Percentiles rank a stretch among this genome's conserved stretches.
Conservation (phyloP, 768 basidiomycete species). For the Suillus luteus region DNA sequence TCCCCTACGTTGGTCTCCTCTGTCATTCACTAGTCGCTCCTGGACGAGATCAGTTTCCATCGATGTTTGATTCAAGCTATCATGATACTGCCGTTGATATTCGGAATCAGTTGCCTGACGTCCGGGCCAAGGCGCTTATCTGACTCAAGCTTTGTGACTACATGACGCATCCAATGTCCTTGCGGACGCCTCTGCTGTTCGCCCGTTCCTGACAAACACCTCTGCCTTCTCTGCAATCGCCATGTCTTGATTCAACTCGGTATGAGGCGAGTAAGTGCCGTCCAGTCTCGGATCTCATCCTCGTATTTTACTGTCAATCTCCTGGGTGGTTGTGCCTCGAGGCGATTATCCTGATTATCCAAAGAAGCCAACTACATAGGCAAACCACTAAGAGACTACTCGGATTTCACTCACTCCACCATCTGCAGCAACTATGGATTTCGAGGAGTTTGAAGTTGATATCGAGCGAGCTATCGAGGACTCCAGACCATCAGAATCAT, state of each 20-base stretch:
- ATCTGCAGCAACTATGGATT: constrained; percentile 33
- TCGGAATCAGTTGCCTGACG: not conserved
- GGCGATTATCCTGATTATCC: constrained; percentile 5
- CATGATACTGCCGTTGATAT: not conserved
- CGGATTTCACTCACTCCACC: not conserved
- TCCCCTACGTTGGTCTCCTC: not conserved
- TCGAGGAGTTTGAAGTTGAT: constrained; percentile 39
- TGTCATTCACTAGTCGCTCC: not conserved
- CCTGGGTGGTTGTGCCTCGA: not conserved
- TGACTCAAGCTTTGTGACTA: not conserved
- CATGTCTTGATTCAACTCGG: constrained; percentile 43
- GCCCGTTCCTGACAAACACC: constrained; percentile 61
- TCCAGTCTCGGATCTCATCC: not conserved
- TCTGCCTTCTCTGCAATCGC: constrained; percentile 57
- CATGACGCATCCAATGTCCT: not conserved
- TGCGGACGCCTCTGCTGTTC: not conserved
- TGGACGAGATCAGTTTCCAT: not conserved
- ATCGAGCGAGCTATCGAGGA: constrained; percentile 7
- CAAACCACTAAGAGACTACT: not conserved
- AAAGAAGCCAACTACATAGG: not conserved
- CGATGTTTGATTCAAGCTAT: not conserved
- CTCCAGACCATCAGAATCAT: not conserved
- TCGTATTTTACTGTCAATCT: not conserved
- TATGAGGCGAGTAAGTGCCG: not conserved
- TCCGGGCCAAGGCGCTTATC: not conserved